Percentiles rank a stretch among this genome's conserved stretches.
phyloP scores from a whole-genome alignment of 208 protist species.

The Trypanosoma brucei region DNA sequence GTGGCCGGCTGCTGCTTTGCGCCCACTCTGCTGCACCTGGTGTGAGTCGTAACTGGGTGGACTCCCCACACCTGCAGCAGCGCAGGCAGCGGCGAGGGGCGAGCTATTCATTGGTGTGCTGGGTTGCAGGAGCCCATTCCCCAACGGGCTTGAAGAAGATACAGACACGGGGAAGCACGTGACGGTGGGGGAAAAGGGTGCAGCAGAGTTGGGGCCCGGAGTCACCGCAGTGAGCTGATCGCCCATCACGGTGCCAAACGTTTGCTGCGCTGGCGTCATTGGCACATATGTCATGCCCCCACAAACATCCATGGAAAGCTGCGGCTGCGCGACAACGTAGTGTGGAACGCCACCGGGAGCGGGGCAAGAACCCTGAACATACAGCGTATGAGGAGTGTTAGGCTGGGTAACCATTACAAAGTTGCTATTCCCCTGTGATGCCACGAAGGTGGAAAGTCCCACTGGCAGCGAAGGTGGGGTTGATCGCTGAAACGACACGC shows the following conservation, averaged over 20 bases:
- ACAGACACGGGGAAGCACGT: constrained; percentile 2
- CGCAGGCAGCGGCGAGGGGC: background rate
- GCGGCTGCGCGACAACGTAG: constrained; percentile 13
- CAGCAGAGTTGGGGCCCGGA: background rate
- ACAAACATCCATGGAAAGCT: constrained; percentile 16
- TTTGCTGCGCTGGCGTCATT: constrained; percentile 13
- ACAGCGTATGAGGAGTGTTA: constrained; percentile 9
- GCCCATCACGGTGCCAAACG: constrained; percentile 15
- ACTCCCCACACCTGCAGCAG: constrained; percentile 3
- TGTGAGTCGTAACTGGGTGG: constrained; percentile 22
- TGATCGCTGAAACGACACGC: constrained; percentile 5
- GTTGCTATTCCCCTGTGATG: constrained; percentile 13
- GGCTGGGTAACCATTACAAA: constrained; percentile 20
- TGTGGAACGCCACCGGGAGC: constrained; percentile 10
- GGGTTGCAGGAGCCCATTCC: background rate
- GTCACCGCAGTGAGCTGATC: background rate
- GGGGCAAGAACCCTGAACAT: background rate
- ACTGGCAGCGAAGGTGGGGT: constrained; percentile 16
- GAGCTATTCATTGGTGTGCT: background rate
- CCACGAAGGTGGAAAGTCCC: constrained; percentile 26
- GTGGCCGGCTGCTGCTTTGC: constrained; percentile 3
- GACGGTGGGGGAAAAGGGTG: background rate
- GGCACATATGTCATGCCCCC: constrained; percentile 11
- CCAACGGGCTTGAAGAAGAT: background rate
- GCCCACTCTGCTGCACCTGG: constrained; percentile 5